phyloP scores from a whole-genome alignment of 225 moss, liverwort and hornwort species.

The Ulota crispa region DNA sequence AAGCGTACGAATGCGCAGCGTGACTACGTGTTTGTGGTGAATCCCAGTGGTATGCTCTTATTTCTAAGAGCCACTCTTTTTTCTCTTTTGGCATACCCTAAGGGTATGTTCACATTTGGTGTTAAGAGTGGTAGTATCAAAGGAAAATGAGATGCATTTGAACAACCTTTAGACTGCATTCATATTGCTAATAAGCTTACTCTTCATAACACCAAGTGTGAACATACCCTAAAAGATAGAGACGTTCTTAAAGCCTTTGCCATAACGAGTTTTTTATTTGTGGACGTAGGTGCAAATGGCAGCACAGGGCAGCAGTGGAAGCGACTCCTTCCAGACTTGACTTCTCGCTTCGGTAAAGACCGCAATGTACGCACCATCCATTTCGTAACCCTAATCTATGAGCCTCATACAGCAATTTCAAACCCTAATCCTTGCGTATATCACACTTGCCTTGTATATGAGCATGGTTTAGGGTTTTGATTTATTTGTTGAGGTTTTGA shows the following conservation, averaged over 20 bases:
- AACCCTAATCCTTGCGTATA: background rate
- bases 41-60: constrained; percentile 39
- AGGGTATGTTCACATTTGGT: too few species aligned
- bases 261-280: background rate
- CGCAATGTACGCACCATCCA: constrained; percentile 35
- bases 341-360: constrained; percentile 41
- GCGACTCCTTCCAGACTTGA: constrained; percentile 50
- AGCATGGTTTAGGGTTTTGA: constrained; percentile 17
- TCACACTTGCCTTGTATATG: background rate
- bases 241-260: background rate
- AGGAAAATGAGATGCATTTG: too few species aligned
- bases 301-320: constrained; percentile 63
- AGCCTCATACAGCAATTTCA: background rate
- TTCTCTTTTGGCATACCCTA: background rate
- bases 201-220: too few species aligned
- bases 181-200: too few species aligned
- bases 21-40: constrained; percentile 74
- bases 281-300: constrained; percentile 56
- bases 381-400: background rate
- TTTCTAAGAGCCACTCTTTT: background rate
- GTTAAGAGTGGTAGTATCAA: too few species aligned
- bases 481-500: background rate
- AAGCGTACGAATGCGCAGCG: constrained; percentile 29
- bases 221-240: too few species aligned
- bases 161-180: too few species aligned